Base-by-base conservation (phyloP, 106 monocot species). In the Ottelia alismoides region DNA sequence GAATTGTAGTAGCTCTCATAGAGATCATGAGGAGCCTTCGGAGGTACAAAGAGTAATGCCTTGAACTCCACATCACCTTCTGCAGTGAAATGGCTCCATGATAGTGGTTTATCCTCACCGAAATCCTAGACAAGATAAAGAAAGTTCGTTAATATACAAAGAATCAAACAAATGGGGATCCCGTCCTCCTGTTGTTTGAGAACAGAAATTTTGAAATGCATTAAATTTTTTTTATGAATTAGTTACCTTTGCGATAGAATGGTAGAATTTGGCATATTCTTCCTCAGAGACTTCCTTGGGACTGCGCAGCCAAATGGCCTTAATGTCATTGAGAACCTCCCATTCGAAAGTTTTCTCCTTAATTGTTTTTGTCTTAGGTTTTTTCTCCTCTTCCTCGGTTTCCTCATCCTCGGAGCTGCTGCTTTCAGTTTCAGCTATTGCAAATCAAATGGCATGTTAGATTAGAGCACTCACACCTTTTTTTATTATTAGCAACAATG, bases 1-100 rank as follows among this genome's bases (percentile, higher is more conserved):
- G 49, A 27, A 51, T 94, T 88, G 67, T 98, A 98, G 68, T 98
- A 98, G 53, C 90, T 98, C 67, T 98, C 96, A 57, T 90, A 98
- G 23, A 90, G 79, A 73, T 98, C 96, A 56, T 85, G 71, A n/a
- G 96, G 96, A 62, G 96, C 96, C 65, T 90, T 98, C 3, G 82
- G 89, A 27, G 96, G 96, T 26, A 98, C 84, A 72, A 90, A 98
- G 3, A 98, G 70, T 56, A 98, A 60, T 3, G 89, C 96, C 56
- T 85, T 98, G 68, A 98, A 98, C 59, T 98, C 96, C 24, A 98
- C 96, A 77, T 98, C 96, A 68, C 96, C 96, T 72, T 98, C 96
- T 31, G 96, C 96, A 46, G 51, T 75, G 57, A 98, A 98, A 69
- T 98, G 96, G 53, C 79, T 90, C 89, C 89, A 90, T 14, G 79